Evolutionary conservation across 352 stramenopile genomes (phyloP).

Genomic region (Globisporangium nagaii): DNA sequence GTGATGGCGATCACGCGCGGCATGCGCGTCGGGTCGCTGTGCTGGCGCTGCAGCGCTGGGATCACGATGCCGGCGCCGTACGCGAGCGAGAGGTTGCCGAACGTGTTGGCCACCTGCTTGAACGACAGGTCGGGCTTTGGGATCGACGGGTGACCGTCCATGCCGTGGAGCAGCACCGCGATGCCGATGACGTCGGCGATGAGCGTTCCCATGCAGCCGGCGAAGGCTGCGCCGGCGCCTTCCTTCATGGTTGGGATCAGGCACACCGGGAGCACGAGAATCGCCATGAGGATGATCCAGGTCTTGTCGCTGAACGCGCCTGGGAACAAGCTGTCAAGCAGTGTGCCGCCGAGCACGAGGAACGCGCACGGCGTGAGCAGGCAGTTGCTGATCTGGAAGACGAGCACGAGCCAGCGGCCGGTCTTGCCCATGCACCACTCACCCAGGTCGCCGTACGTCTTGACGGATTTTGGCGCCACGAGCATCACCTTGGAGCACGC

Average conservation of each 20-base stretch:
- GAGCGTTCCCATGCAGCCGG: slow-evolving; percentile 20
- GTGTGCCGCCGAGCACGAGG: slow-evolving; percentile 18
- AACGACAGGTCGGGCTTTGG: slow-evolving; percentile 14
- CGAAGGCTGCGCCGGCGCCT: slow-evolving; percentile 18
- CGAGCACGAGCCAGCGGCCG: slow-evolving; percentile 16
- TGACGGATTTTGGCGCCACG: slow-evolving; percentile 14
- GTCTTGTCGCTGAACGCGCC: slow-evolving; percentile 10
- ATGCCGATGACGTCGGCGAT: slow-evolving; percentile 21
- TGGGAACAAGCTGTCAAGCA: slow-evolving; percentile 17
- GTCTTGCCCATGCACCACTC: slow-evolving; percentile 21
- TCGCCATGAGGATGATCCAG: slow-evolving; percentile 24
- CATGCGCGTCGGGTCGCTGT: slow-evolving; percentile 45
- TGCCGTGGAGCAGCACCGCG: slow-evolving; percentile 15
- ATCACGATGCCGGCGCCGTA: slow-evolving; percentile 36
- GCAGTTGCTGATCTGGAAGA: slow-evolving; percentile 11
- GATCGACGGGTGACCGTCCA: slow-evolving; percentile 13
- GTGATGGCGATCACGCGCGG: slow-evolving; percentile 41
- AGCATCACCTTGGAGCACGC: slow-evolving; percentile 20
- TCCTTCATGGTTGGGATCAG: slow-evolving; percentile 23
- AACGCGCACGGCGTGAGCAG: slow-evolving; percentile 16
- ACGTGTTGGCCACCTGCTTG: slow-evolving; percentile 15
- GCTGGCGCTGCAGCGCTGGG: slow-evolving; percentile 40
- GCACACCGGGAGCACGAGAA: slow-evolving; percentile 18
- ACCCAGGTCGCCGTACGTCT: slow-evolving; percentile 25
- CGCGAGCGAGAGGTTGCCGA: slow-evolving; percentile 24